These are phyloP conservation scores for Adansonia grandidieri DNA, from an alignment of 441 rosid genomes.

Conservation along the genomic window DNA sequence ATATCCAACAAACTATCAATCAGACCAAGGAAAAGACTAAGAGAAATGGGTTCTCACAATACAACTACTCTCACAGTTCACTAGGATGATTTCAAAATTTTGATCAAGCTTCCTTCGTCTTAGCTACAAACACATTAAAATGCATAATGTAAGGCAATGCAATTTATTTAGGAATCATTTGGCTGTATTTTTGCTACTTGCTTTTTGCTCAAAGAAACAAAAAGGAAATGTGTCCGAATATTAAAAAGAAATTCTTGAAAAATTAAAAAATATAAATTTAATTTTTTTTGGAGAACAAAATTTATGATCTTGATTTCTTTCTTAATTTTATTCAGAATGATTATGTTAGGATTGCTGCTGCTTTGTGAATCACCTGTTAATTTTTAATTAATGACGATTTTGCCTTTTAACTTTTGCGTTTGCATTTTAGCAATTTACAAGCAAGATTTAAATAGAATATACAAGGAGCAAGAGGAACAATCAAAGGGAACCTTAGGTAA, in stretches of 20 bases:
- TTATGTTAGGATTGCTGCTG: neutral
- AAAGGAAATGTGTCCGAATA: neutral
- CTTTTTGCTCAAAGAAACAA: slow-evolving; percentile 3
- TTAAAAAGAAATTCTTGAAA: neutral
- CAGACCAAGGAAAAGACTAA: neutral
- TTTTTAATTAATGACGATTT: neutral
- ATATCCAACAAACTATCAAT: neutral
- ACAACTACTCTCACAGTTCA: slow-evolving; percentile 12
- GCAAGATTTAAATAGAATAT: neutral
- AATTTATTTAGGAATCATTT: slow-evolving; percentile 1
- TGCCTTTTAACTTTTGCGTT: neutral
- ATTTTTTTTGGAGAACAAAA: neutral
- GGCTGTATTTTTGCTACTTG: neutral
- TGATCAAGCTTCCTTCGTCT: neutral
- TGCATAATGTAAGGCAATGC: neutral
- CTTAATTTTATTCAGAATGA: neutral
- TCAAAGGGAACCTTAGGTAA: neutral
- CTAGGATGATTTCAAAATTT: neutral
- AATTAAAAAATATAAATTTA: neutral
- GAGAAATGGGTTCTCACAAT: neutral
- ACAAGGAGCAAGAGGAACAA: neutral
- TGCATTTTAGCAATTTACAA: neutral
- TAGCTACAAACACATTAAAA: neutral
- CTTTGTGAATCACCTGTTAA: neutral
- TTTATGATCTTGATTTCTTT: neutral